A percentile compares a stretch with the other conserved stretches of the same genome.
Conservation (phyloP, 495 filamentous ascomycete genomes). For the Patellaria atrata region DNA sequence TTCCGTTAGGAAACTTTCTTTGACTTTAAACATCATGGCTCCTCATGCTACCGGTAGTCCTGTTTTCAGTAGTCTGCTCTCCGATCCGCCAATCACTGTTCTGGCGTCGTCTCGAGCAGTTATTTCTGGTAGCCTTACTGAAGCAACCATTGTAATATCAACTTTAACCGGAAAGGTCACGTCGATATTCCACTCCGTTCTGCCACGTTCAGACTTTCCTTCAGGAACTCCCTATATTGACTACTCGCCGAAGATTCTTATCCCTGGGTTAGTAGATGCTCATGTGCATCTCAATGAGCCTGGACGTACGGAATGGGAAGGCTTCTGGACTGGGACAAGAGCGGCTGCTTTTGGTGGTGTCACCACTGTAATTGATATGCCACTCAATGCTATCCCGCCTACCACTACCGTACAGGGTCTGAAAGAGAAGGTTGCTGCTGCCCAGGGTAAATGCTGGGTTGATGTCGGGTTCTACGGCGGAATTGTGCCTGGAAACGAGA, state of each 20-base stretch:
- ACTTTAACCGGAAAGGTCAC: conserved; percentile 70
- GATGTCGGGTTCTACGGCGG: conserved; percentile 98
- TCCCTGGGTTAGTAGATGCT: conserved; percentile 89
- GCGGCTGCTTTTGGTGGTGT: conserved; percentile 94
- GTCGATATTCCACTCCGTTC: conserved; percentile 55
- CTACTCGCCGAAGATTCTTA: conserved; percentile 71
- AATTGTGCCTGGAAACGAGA: conserved; percentile 77
- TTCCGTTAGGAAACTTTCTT: no score
- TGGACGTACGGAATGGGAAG: conserved; percentile 96
- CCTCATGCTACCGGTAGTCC: conserved; percentile 21
- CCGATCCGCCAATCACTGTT: conserved; percentile 40
- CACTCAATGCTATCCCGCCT: conserved; percentile 89
- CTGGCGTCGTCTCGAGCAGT: conserved; percentile 74
- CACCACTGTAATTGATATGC: conserved; percentile 98
- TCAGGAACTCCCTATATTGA: conserved; percentile 58
- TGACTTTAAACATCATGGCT: no score
- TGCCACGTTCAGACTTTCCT: conserved; percentile 60
- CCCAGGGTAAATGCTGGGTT: conserved; percentile 87
- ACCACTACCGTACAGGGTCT: conserved; percentile 79
- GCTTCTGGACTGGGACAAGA: conserved; percentile 84
- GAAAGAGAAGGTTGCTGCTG: conserved; percentile 72
- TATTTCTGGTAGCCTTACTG: conserved; percentile 48
- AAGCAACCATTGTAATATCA: conserved; percentile 69
- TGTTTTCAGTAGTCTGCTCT: conserved; percentile 15
- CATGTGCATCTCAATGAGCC: conserved; percentile 98